Conservation (phyloP, 257 asterid genomes). For the Avicennia marina region DNA sequence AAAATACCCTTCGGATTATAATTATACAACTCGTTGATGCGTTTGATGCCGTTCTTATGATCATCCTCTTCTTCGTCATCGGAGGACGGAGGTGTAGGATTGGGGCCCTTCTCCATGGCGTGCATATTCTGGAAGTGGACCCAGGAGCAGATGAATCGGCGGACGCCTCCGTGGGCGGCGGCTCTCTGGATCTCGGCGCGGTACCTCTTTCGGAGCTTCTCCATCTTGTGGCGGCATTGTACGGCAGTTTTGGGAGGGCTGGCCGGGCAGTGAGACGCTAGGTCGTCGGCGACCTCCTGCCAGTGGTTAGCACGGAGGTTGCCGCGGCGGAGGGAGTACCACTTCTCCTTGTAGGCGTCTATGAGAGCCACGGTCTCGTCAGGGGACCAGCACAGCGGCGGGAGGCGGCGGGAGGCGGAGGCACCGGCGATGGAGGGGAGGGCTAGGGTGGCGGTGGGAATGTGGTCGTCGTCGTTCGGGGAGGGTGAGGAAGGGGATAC, state of each 20-base stretch:
- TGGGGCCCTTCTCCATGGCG: slow-evolving; percentile 80
- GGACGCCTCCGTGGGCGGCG: slow-evolving; percentile 61
- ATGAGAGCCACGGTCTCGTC: slow-evolving; percentile 83
- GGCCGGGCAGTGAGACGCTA: slow-evolving; percentile 55
- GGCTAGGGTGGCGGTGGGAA: slow-evolving; percentile 44
- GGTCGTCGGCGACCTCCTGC: slow-evolving; percentile 94
- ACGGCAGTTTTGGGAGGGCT: slow-evolving; percentile 67
- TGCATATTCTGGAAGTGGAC: slow-evolving; percentile 83
- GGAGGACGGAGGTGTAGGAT: slow-evolving; percentile 49
- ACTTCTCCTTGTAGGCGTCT: slow-evolving; percentile 72
- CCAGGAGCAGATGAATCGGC: slow-evolving; percentile 77
- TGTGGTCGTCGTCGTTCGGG: slow-evolving; percentile 28
- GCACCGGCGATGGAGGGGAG: slow-evolving; percentile 45
- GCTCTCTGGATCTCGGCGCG: slow-evolving; percentile 92
- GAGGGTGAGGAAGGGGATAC: slow-evolving; percentile 22
- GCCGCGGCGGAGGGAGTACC: slow-evolving; percentile 96
- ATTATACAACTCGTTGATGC: slow-evolving; percentile 48
- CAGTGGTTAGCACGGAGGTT: slow-evolving; percentile 88
- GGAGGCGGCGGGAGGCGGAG: slow-evolving; percentile 59
- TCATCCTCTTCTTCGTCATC: slow-evolving; percentile 47
- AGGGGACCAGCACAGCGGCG: slow-evolving; percentile 97
- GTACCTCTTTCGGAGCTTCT: slow-evolving; percentile 91
- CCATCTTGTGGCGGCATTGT: slow-evolving; percentile 99
- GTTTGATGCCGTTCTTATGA: slow-evolving; percentile 35
- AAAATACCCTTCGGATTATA: slow-evolving; percentile 26